phyloP scores from a whole-genome alignment of 2,329 filamentous ascomycete species.

The Falciphora oryzae region DNA sequence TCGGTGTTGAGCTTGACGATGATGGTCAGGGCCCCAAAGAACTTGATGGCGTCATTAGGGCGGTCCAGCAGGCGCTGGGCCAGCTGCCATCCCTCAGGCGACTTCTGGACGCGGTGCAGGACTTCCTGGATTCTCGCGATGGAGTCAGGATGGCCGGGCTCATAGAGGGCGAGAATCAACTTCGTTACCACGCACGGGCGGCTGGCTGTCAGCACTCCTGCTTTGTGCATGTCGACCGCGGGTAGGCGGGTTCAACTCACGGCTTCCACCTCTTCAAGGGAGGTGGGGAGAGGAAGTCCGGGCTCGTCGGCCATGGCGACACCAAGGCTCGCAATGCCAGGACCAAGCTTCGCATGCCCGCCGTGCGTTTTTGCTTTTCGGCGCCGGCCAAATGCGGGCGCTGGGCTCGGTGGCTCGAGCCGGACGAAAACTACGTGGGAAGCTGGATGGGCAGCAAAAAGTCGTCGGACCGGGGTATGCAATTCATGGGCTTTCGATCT shows the following conservation, averaged over 20 bases:
- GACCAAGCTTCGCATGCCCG: not conserved
- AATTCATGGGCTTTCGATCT: not conserved
- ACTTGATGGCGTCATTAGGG: slow-evolving; percentile 67
- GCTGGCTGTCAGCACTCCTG: not conserved
- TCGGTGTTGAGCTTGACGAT: slow-evolving; percentile 94
- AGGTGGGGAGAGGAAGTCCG: slow-evolving; percentile 24
- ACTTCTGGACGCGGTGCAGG: slow-evolving; percentile 72
- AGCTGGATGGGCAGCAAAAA: not conserved
- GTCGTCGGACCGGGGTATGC: not conserved
- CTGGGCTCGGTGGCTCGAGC: not conserved
- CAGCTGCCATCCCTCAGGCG: slow-evolving; percentile 77
- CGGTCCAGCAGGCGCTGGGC: slow-evolving; percentile 63
- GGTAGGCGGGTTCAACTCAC: slow-evolving; percentile 18
- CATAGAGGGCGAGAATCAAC: slow-evolving; percentile 49
- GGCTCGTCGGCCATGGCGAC: slow-evolving; percentile 10
- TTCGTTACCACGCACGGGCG: slow-evolving; percentile 4
- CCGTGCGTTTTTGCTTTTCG: not conserved
- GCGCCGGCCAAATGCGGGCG: not conserved
- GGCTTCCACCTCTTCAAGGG: slow-evolving; percentile 28
- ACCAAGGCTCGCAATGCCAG: not conserved
- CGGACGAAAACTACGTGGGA: not conserved
- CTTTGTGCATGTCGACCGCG: not conserved
- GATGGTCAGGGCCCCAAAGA: slow-evolving; percentile 89
- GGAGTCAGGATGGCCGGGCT: slow-evolving; percentile 37
- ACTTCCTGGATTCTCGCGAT: slow-evolving; percentile 59